Percentiles rank a stretch among this genome's conserved stretches.
Conservation (phyloP, 805 yeast species). For the Pichia membranifaciens region DNA sequence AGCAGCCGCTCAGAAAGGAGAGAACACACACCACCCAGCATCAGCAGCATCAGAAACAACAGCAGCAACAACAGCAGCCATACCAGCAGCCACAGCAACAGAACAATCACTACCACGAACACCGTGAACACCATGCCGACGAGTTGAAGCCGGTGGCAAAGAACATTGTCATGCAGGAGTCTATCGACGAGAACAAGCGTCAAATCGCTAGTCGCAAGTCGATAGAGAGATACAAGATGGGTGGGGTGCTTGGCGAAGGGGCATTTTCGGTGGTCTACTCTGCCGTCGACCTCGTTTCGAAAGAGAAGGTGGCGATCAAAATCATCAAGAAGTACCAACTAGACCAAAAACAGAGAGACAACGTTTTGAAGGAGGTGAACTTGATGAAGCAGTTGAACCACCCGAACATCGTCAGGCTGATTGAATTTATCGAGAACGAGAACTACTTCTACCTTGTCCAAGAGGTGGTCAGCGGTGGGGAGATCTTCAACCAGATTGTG, state of each 20-base stretch:
- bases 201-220: constrained; percentile 21
- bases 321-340: constrained; percentile 64
- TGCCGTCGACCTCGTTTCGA: constrained; percentile 36
- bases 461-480: constrained; percentile 74
- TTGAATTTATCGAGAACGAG: constrained; percentile 60
- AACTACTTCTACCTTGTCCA: constrained; percentile 62
- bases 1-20: too few relatives aligned
- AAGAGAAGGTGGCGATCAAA: constrained; percentile 46
- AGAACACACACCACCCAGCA: not conserved
- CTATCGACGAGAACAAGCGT: constrained; percentile 17
- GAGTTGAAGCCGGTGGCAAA: constrained; percentile 30
- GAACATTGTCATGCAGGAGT: constrained; percentile 30
- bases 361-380: constrained; percentile 74
- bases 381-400: constrained; percentile 64
- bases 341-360: constrained; percentile 54
- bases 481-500: constrained; percentile 73
- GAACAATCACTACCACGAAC: not conserved
- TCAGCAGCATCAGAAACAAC: not conserved
- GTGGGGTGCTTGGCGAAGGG: constrained; percentile 53
- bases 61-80: not conserved
- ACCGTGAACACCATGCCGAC: constrained; percentile 15
- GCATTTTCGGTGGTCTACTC: constrained; percentile 53
- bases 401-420: constrained; percentile 57
- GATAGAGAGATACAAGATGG: constrained; percentile 35
- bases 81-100: not conserved